phyloP scores from a whole-genome alignment of 306 rosid species.

The Prunus mongolica region DNA sequence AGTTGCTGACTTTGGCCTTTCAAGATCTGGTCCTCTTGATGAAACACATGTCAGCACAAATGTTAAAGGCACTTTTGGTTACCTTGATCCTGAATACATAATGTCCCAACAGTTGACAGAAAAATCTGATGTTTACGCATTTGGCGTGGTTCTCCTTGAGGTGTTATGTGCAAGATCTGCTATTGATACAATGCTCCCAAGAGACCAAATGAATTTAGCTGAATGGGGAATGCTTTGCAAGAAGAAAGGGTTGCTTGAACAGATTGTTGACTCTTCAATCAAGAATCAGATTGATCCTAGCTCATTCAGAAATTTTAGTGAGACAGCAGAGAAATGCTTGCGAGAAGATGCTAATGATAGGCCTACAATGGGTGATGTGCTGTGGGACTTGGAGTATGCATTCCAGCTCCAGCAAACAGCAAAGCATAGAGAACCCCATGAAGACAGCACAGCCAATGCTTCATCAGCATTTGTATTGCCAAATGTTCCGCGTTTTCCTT shows the following conservation, averaged over 20 bases:
- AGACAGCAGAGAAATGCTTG: constrained; percentile 41
- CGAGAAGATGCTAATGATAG: constrained; percentile 33
- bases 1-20: constrained; percentile 59
- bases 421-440: constrained; percentile 31
- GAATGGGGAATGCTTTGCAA: constrained; percentile 52
- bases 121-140: constrained; percentile 54
- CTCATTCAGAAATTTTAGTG: constrained; percentile 49
- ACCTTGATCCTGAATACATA: constrained; percentile 54
- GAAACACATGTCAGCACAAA: constrained; percentile 47
- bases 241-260: constrained; percentile 39
- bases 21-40: constrained; percentile 33
- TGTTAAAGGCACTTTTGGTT: constrained; percentile 53
- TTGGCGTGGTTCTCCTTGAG: constrained; percentile 49
- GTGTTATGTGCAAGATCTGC: constrained; percentile 48
- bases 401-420: constrained; percentile 48
- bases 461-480: constrained; percentile 21
- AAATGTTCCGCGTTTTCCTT: constrained; percentile 19
- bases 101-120: constrained; percentile 41
- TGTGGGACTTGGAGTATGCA: constrained; percentile 57
- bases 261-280: constrained; percentile 40
- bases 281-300: constrained; percentile 34
- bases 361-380: constrained; percentile 50
- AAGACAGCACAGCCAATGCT: constrained; percentile 35
- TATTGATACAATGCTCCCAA: constrained; percentile 34
- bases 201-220: constrained; percentile 46